phyloP scores from a whole-genome alignment of 352 stramenopile genomes.

The Phytophthora ohioensis region DNA sequence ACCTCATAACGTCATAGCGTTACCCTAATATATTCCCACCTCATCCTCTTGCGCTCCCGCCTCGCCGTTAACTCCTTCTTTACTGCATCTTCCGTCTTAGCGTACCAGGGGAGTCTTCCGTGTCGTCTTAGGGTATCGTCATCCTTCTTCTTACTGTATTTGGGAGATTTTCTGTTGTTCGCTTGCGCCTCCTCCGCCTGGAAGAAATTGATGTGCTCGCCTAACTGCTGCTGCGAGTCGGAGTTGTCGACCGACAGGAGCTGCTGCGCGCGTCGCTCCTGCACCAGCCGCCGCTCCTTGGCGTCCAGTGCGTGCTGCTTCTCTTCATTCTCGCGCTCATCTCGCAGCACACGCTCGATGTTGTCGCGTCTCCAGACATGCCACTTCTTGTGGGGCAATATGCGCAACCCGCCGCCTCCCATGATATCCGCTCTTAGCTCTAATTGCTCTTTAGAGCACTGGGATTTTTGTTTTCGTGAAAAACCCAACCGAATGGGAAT shows the following conservation, averaged over 20 bases:
- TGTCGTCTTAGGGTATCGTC: slow-evolving; percentile 49
- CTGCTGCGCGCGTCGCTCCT: slow-evolving; percentile 52
- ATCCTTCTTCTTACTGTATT: slow-evolving; percentile 7
- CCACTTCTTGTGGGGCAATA: slow-evolving; percentile 85
- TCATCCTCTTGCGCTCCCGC: slow-evolving; percentile 50
- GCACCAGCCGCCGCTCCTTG: slow-evolving; percentile 38
- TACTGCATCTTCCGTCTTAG: slow-evolving; percentile 22
- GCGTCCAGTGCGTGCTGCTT: slow-evolving; percentile 22
- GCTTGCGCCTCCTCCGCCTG: slow-evolving; percentile 32
- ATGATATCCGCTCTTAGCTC: slow-evolving; percentile 26
- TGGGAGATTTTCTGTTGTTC: background rate
- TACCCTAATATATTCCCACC: slow-evolving; percentile 25
- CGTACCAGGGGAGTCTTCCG: slow-evolving; percentile 55
- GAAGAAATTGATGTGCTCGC: slow-evolving; percentile 64
- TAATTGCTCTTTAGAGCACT: no score
- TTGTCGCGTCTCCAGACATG: slow-evolving; percentile 88
- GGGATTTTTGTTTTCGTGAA: no score
- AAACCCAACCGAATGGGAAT: no score
- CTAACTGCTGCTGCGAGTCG: background rate
- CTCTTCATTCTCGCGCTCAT: slow-evolving; percentile 66
- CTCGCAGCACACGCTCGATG: slow-evolving; percentile 77
- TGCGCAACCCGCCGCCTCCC: slow-evolving; percentile 71
- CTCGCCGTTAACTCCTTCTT: slow-evolving; percentile 16
- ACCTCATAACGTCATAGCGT: background rate
- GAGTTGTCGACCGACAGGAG: slow-evolving; percentile 17